Base-by-base conservation (phyloP, 2,329 filamentous ascomycete species). In the Tolypocladium tundrense region DNA sequence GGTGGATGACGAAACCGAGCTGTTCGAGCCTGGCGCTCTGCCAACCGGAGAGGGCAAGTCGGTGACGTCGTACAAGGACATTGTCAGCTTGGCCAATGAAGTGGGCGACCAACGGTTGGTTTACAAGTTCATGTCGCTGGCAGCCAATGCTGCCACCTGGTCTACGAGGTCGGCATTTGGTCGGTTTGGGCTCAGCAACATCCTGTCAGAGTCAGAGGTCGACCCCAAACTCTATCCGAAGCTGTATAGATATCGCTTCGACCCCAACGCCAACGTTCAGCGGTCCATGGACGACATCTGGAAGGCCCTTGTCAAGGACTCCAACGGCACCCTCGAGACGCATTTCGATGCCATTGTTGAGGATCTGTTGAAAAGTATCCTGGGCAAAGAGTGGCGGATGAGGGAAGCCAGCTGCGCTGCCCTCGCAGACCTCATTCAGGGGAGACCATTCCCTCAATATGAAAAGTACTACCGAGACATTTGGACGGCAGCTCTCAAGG, bases 261-360 rank as follows among this genome's bases (percentile, higher is more conserved):
- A 99, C 70, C 94, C 94, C 0, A 97, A 97, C 68, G 81, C 86
- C 2, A 96, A 96, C 62, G 94, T 97, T 14, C 90, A 93, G 69
- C 82, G 86, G 53, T 96, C 93, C 0, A 99, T 99, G 94, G 92
- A 96, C 58, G 91, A 95, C 61, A 97, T 99, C 63, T 99, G 94
- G 94, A 92, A 89, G 66, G 88, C 93, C 0, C 76, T 99, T n/a
- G 91, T 97, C 57, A 96, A 95, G 68, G 91, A 97, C 65, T 83
- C 90, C 1, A 86, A 84, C 21, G 79, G 82, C 0, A 89, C 88
- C 0, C 83, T 97, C 50, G 87, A 94, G 62, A 77, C 80, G 21
- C 82, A 97, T 71, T 97, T 97, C 67, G 88, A 96, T 62, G 84
- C 84, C 10, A 97, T 99, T 65, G 88, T 99, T 77, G 79, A 87